Conservation (phyloP, 495 filamentous ascomycete species). For the Tuber calosporum region DNA sequence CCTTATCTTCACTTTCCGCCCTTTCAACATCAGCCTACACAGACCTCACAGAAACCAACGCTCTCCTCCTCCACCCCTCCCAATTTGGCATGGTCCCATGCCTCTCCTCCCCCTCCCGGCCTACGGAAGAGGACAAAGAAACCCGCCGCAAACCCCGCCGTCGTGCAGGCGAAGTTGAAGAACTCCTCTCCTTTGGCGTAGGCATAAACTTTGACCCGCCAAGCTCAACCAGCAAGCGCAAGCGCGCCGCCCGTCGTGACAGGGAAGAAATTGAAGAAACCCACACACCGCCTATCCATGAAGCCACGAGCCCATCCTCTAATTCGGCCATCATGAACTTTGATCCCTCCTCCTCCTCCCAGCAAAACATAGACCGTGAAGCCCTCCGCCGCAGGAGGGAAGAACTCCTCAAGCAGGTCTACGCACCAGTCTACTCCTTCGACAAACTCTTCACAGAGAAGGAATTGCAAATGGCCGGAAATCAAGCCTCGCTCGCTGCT, state of each 20-base stretch:
- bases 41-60: conserved; percentile 80
- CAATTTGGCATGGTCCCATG: conserved; percentile 68
- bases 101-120: conserved; percentile 36
- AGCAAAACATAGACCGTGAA: conserved; percentile 8
- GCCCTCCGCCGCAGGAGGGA: conserved; percentile 42
- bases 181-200: conserved; percentile 58
- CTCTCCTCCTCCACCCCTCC: conserved; percentile 80
- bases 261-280: conserved; percentile 48
- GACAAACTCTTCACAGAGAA: conserved; percentile 91
- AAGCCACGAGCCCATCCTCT: conserved; percentile 9
- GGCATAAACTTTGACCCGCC: conserved; percentile 46
- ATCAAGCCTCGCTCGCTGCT: conserved; percentile 58
- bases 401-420: conserved; percentile 54
- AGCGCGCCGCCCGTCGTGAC: conserved; percentile 59
- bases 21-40: conserved; percentile 38
- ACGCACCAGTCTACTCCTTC: conserved; percentile 62
- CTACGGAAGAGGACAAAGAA: conserved; percentile 28
- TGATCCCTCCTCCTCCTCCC: conserved; percentile 10
- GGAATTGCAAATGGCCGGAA: conserved; percentile 70
- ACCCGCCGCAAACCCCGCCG: conserved; percentile 69
- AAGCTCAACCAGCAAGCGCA: conserved; percentile 54
- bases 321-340: conserved; percentile 9
- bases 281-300: conserved; percentile 44
- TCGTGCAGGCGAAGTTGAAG: conserved; percentile 61
- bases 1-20: conserved; percentile 31